These are phyloP conservation scores for Globisporangium emineosum DNA, from an alignment of 352 stramenopile species.

Conservation along the genomic window DNA sequence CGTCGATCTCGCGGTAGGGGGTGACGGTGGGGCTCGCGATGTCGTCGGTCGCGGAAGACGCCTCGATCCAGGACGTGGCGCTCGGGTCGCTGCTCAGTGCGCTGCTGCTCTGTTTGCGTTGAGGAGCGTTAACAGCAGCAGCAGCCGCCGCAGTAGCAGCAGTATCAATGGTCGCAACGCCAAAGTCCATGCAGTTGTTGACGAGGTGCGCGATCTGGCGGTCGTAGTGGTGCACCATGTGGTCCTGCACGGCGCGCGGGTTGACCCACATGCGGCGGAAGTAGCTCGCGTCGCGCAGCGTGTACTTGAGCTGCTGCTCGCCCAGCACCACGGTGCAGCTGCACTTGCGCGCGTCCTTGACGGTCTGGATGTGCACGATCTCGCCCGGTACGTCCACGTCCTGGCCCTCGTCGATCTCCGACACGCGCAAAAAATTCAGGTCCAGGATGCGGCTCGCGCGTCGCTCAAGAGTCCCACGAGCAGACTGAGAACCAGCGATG, in stretches of 20 bases:
- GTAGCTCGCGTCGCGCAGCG: conserved; percentile 55
- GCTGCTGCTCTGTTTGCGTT: conserved; percentile 11
- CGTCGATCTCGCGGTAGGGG: conserved; percentile 34
- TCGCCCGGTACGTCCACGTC: conserved; percentile 68
- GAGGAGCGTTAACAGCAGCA: neutral
- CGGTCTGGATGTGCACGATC: conserved; percentile 70
- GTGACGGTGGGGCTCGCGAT: conserved; percentile 20
- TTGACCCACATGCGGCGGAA: conserved; percentile 74
- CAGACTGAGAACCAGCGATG: neutral
- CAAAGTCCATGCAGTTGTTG: conserved; percentile 53
- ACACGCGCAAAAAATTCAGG: conserved; percentile 30
- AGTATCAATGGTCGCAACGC: neutral
- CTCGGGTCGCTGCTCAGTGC: conserved; percentile 25
- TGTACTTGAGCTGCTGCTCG: conserved; percentile 72
- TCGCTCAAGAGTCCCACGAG: neutral
- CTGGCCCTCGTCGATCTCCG: conserved; percentile 40
- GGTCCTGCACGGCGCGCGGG: conserved; percentile 54
- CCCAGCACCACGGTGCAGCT: conserved; percentile 63
- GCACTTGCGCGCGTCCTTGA: conserved; percentile 48
- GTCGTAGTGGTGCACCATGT: conserved; percentile 86
- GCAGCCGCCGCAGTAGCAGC: neutral
- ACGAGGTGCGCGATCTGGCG: conserved; percentile 61
- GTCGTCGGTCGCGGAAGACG: conserved; percentile 9
- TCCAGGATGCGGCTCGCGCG: conserved; percentile 21
- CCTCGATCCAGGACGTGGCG: conserved; percentile 30